These are phyloP conservation scores for Populus tomentosa DNA, from an alignment of 441 rosid genomes.

Conservation along the genomic window DNA sequence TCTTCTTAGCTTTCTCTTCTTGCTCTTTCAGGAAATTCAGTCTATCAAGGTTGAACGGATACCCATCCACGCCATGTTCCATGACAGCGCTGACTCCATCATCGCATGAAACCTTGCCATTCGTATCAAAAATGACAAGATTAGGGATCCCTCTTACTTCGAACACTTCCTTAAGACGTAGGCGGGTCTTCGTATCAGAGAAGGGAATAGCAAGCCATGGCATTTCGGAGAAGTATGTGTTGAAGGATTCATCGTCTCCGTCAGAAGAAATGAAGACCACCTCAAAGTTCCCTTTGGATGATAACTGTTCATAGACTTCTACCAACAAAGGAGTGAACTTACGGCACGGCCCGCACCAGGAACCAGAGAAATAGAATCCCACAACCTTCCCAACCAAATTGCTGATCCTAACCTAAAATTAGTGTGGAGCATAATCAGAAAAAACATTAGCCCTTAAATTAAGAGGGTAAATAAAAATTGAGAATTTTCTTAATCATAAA, in stretches of 20 bases:
- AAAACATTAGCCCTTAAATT: neutral
- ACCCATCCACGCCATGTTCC: conserved; percentile 34
- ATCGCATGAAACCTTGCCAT: conserved; percentile 23
- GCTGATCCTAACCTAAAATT: conserved; percentile 21
- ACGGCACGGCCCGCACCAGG: conserved; percentile 28
- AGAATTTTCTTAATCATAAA: too few relatives aligned
- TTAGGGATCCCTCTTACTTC: conserved; percentile 31
- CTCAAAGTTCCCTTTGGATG: conserved; percentile 23
- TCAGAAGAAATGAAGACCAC: conserved; percentile 37
- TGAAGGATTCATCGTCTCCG: conserved; percentile 28
- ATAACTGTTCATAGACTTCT: conserved; percentile 24
- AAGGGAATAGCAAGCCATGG: conserved; percentile 52
- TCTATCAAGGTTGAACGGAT: conserved; percentile 32
- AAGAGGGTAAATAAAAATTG: too few relatives aligned
- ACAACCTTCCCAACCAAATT: conserved; percentile 29
- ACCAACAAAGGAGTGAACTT: conserved; percentile 27
- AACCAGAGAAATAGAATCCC: conserved; percentile 41
- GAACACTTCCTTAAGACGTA: conserved; percentile 24
- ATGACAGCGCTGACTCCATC: conserved; percentile 20
- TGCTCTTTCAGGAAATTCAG: conserved; percentile 22
- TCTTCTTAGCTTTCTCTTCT: conserved; percentile 34
- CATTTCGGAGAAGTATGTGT: conserved; percentile 33
- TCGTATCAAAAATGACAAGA: conserved; percentile 27
- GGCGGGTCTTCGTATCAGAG: conserved; percentile 22
- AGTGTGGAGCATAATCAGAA: neutral